These are phyloP conservation scores for Talaromyces stipitatus DNA, from an alignment of 495 filamentous ascomycete species.

Conservation along the genomic window DNA sequence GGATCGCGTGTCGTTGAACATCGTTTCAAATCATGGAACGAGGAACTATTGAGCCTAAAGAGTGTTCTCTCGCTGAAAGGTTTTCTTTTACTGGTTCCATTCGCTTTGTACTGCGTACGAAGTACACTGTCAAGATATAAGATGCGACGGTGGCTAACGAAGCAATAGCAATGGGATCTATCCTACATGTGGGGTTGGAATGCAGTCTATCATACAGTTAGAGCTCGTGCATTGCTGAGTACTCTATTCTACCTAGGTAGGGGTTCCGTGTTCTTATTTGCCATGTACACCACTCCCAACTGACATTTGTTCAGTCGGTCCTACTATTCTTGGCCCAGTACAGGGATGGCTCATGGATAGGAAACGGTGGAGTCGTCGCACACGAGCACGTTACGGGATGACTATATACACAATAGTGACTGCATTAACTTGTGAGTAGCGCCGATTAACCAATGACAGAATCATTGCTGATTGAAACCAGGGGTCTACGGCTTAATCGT, in stretches of 20 bases:
- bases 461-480: background rate
- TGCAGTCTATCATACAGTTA: background rate
- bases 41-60: background rate
- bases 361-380: background rate
- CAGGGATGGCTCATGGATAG: constrained; percentile 1
- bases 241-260: background rate
- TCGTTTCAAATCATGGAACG: background rate
- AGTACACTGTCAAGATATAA: background rate
- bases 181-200: constrained; percentile 3
- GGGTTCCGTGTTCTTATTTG: background rate
- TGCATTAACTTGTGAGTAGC: background rate
- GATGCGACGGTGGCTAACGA: background rate
- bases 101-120: background rate
- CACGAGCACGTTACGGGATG: background rate
- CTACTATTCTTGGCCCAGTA: background rate
- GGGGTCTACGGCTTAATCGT: constrained; percentile 1
- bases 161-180: constrained; percentile 1
- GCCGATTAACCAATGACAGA: too few species aligned
- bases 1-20: background rate
- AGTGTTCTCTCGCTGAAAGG: background rate
- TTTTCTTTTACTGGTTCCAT: background rate
- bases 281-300: background rate
- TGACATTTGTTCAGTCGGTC: background rate
- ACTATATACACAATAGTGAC: background rate
- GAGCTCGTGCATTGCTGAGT: background rate